Base-by-base conservation (phyloP, 1,284 basidiomycete species). In the Bondarzewia mesenterica region DNA sequence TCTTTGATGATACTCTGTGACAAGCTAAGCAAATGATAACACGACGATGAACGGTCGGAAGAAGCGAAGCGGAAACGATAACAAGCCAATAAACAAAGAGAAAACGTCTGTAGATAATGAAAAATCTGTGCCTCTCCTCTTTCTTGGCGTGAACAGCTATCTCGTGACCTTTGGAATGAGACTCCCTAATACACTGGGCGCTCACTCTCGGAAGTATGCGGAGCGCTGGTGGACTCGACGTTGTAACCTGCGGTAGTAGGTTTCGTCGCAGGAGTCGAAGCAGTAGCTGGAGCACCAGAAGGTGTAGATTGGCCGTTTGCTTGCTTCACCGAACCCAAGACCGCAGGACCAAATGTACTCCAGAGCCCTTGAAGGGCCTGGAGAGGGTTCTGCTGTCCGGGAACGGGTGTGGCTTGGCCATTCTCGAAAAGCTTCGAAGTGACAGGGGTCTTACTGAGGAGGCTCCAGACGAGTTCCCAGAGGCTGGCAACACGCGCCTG, bases 401-500 rank as follows among this genome's bases (percentile, higher is more conserved):
- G 46, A 12, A 22, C 46, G 16, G 45, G 6, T 16, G 36, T 20
- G 15, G 48, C 37, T 1, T 48, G 44, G 10, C 42, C 46, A n/a
- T 51, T 49, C 5, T 41, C 36, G 5, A 27, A 32, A 12, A 36
- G 37, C 10, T 49, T 44, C 4, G 41, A 7, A 10, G 32, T 5
- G 18, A 50, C 10, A 25, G 65, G 60, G 25, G 66, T 61, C 51
- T 73, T 73, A 59, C 71, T 78, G 42, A 78, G 57, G 38, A 69
- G 46, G 46, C 64, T 65, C 61, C 65, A 66, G 43, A 76, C 50
- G 25, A 72, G 54, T 47, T 79, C 71, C 66, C 75, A 72, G 41
- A 80, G 55, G 23, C 63, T 63, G 18, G 66, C 50, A 43, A 82
- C 50, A 52, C 73, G 74, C 12, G 70, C 56, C 58, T 78, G 75